Evolutionary conservation across 129 eudicot species (phyloP).

Genomic region (Sambucus nigra): DNA sequence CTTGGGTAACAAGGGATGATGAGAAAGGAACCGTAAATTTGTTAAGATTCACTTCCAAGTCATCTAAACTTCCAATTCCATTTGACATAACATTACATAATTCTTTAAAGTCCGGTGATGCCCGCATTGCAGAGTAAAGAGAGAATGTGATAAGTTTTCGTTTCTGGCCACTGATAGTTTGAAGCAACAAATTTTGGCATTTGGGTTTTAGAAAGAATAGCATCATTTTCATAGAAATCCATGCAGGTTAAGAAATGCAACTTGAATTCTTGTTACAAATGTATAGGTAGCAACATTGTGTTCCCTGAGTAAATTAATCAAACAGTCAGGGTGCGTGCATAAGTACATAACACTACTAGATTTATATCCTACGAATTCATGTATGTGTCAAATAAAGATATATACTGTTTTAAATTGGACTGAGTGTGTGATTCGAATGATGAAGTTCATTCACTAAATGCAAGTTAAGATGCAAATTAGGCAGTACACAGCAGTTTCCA

Average conservation of each 20-base stretch:
- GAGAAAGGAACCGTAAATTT: constrained; percentile 15
- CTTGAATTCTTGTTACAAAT: not conserved
- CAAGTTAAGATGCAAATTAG: too few relatives aligned
- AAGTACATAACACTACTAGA: too few relatives aligned
- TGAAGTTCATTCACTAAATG: too few relatives aligned
- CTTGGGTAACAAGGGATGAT: constrained; percentile 38
- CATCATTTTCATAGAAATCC: constrained; percentile 6
- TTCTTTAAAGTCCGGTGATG: constrained; percentile 22
- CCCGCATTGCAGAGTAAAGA: constrained; percentile 16
- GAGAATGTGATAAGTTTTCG: constrained; percentile 3
- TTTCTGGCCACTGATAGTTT: constrained; percentile 7
- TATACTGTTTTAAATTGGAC: too few relatives aligned
- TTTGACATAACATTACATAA: constrained; percentile 27
- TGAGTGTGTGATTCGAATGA: too few relatives aligned
- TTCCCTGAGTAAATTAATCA: constrained; percentile 30
- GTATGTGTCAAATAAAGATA: too few relatives aligned
- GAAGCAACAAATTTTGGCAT: constrained; percentile 8
- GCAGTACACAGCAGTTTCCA: too few relatives aligned
- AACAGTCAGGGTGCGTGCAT: constrained; percentile 22
- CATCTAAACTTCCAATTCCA: constrained; percentile 44
- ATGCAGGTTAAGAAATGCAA: not conserved
- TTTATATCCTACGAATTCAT: too few relatives aligned
- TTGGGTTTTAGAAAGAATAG: constrained; percentile 9
- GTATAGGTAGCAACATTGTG: not conserved
- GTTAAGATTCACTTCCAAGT: constrained; percentile 41